Conservation (phyloP, 1,139 yeast genomes). For the Suhomyces maxii region DNA sequence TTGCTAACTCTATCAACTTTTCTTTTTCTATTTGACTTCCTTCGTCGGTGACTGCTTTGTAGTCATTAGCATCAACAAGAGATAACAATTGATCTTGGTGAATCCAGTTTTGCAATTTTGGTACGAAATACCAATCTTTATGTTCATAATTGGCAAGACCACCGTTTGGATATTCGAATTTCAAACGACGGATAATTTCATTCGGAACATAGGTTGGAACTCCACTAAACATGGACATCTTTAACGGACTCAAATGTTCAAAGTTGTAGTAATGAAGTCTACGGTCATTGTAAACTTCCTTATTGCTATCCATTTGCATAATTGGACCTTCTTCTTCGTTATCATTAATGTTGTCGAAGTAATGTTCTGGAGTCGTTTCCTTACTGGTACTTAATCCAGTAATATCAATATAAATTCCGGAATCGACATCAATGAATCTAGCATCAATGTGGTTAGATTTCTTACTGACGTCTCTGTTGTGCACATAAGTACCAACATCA, state of each 20-base stretch:
- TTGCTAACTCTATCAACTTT: constrained; percentile 11
- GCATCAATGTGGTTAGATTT: constrained; percentile 28
- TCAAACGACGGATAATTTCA: constrained; percentile 16
- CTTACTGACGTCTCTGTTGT: constrained; percentile 22
- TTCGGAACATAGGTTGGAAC: constrained; percentile 21
- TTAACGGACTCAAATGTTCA: constrained; percentile 25
- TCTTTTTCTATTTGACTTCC: constrained; percentile 13
- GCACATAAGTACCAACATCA: constrained; percentile 27
- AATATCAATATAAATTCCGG: constrained; percentile 30
- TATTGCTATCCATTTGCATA: constrained; percentile 13
- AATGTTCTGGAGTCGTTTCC: constrained; percentile 12
- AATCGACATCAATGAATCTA: constrained; percentile 28
- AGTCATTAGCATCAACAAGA: constrained; percentile 11
- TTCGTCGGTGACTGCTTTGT: constrained; percentile 1
- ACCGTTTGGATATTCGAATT: constrained; percentile 23
- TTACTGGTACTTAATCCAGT: constrained; percentile 23
- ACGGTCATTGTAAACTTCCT: constrained; percentile 23
- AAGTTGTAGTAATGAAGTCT: constrained; percentile 24
- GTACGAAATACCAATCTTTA: constrained; percentile 31
- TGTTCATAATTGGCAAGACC: constrained; percentile 17
- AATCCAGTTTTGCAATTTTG: constrained; percentile 30
- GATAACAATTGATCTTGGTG: constrained; percentile 10
- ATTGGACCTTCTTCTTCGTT: constrained; percentile 12
- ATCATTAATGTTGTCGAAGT: constrained; percentile 11
- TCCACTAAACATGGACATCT: constrained; percentile 20